Conservation (phyloP, 345 rosid species). For the Aegle marmelos region DNA sequence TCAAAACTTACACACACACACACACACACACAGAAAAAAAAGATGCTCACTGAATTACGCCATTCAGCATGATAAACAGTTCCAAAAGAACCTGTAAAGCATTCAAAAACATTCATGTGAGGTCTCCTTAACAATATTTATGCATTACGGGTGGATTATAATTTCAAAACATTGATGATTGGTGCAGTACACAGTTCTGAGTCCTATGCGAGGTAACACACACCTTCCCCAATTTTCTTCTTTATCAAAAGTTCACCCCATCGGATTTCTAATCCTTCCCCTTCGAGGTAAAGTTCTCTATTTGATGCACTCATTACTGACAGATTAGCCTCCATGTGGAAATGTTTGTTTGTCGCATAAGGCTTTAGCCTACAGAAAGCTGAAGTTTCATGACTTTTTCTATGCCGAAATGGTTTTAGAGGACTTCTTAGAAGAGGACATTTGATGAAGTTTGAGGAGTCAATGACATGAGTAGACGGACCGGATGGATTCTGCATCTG, state of each 20-base stretch:
- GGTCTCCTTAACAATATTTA: slow-evolving; percentile 8
- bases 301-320: slow-evolving; percentile 13
- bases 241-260: slow-evolving; percentile 49
- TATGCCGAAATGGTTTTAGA: slow-evolving; percentile 6
- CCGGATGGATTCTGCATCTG: slow-evolving; percentile 13
- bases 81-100: slow-evolving; percentile 55
- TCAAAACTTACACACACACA: not conserved
- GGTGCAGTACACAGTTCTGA: not conserved
- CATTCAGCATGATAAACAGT: slow-evolving; percentile 53
- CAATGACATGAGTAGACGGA: not conserved
- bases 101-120: slow-evolving; percentile 4
- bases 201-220: slow-evolving; percentile 2
- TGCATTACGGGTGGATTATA: not conserved
- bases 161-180: not conserved
- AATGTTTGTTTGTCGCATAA: slow-evolving; percentile 3
- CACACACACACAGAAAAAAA: not conserved
- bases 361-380: slow-evolving; percentile 18
- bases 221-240: slow-evolving; percentile 58
- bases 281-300: slow-evolving; percentile 26
- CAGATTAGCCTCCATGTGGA: slow-evolving; percentile 8
- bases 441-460: slow-evolving; percentile 7
- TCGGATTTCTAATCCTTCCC: slow-evolving; percentile 41
- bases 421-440: slow-evolving; percentile 15
- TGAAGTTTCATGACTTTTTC: slow-evolving; percentile 6
- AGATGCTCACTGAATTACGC: slow-evolving; percentile 43